Conservation (phyloP, 2,329 filamentous ascomycete species). For the Leptodontidium sp. region DNA sequence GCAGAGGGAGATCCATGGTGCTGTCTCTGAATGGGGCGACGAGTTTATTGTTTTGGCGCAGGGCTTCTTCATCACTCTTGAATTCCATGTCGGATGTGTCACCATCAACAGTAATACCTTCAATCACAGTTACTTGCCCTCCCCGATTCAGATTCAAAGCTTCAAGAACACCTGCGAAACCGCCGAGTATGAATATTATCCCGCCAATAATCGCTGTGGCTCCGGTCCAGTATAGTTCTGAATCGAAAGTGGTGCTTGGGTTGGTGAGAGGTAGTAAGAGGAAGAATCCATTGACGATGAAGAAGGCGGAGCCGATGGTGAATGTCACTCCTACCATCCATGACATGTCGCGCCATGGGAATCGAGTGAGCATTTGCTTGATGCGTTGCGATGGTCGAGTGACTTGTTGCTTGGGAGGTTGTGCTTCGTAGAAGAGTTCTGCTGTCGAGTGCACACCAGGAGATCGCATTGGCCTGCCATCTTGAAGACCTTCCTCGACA, state of each 20-base stretch:
- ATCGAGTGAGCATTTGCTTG: slow-evolving; percentile 34
- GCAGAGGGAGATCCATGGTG: slow-evolving; percentile 3
- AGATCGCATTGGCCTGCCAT: slow-evolving; percentile 18
- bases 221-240: slow-evolving; percentile 33
- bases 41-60: slow-evolving; percentile 8
- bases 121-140: slow-evolving; percentile 27
- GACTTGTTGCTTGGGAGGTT: slow-evolving; percentile 18
- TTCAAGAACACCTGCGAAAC: slow-evolving; percentile 35
- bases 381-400: slow-evolving; percentile 22
- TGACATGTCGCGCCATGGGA: slow-evolving; percentile 36
- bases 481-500: slow-evolving; percentile 25
- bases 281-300: slow-evolving; percentile 39
- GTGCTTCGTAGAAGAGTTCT: slow-evolving; percentile 26
- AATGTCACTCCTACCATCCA: slow-evolving; percentile 36
- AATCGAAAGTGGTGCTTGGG: slow-evolving; percentile 30
- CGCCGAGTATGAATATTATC: slow-evolving; percentile 35
- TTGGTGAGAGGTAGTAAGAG: slow-evolving; percentile 33
- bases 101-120: slow-evolving; percentile 15
- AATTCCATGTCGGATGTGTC: slow-evolving; percentile 2
- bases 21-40: slow-evolving; percentile 10
- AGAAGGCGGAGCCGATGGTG: slow-evolving; percentile 34
- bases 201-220: slow-evolving; percentile 31
- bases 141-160: slow-evolving; percentile 35
- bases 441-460: slow-evolving; percentile 14
- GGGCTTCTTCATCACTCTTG: slow-evolving; percentile 1